These are phyloP conservation scores for Blastocystis sp. DNA, from an alignment of 352 stramenopile species.

Conservation along the genomic window DNA sequence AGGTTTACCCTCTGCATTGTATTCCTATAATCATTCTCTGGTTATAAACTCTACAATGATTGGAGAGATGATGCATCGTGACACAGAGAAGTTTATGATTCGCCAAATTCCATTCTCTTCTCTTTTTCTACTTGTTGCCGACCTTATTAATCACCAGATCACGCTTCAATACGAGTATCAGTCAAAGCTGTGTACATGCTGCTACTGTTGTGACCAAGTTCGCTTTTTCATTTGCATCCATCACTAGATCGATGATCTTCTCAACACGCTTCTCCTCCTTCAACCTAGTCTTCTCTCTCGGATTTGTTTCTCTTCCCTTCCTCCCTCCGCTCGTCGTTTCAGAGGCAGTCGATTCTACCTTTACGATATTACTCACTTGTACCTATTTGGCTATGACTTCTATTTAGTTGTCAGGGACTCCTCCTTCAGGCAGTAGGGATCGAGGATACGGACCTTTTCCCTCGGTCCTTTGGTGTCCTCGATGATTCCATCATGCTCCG, in stretches of 20 bases:
- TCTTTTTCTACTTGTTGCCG: neutral
- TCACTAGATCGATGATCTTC: neutral
- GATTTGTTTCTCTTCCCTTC: neutral
- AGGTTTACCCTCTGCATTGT: no score
- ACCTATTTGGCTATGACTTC: neutral
- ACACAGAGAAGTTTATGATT: neutral
- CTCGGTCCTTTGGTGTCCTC: neutral
- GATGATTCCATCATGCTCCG: neutral
- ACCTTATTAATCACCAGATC: neutral
- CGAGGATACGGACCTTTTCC: neutral
- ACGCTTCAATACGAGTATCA: neutral
- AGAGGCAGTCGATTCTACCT: neutral
- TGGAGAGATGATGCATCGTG: neutral
- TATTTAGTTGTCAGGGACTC: neutral
- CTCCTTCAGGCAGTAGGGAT: neutral
- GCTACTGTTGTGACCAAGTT: neutral
- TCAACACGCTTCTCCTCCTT: neutral
- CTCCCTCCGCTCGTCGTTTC: neutral
- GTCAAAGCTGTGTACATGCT: neutral
- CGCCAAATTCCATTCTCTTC: neutral
- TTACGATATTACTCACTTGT: neutral
- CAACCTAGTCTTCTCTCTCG: neutral
- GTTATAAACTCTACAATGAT: neutral
- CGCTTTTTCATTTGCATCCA: neutral
- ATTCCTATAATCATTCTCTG: neutral